A percentile compares a stretch with the other conserved stretches of the same genome.
These are phyloP conservation scores for Talaromyces pinophilus DNA, from an alignment of 2,329 filamentous ascomycete species.

Conservation along the genomic window DNA sequence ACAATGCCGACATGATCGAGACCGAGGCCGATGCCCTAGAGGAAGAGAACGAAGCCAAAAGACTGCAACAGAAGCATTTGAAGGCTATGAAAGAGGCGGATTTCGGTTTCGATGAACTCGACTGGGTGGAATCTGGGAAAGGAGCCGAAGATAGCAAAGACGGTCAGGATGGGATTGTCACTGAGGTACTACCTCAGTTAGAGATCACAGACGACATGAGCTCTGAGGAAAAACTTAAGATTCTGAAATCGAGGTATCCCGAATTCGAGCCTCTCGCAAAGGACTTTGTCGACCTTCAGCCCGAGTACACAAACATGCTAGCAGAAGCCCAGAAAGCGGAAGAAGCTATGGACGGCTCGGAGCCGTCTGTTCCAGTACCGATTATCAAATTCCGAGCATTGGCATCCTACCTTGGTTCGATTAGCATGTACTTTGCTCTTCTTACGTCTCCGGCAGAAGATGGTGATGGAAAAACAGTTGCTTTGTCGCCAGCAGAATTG, in stretches of 20 bases:
- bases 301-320: conserved; percentile 59
- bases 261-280: conserved; percentile 85
- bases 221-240: conserved; percentile 69
- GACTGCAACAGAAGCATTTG: conserved; percentile 87
- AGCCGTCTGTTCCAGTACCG: conserved; percentile 53
- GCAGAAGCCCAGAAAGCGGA: conserved; percentile 61
- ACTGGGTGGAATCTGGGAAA: conserved; percentile 68
- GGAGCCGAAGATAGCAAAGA: conserved; percentile 49
- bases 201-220: conserved; percentile 80
- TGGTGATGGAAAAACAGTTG: conserved; percentile 54
- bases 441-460: conserved; percentile 77
- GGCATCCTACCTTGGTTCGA: conserved; percentile 79
- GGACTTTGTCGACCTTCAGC: conserved; percentile 73
- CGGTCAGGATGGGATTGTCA: conserved; percentile 62
- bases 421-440: conserved; percentile 93
- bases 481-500: conserved; percentile 74
- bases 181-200: conserved; percentile 80
- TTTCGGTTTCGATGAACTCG: conserved; percentile 87
- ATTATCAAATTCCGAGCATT: conserved; percentile 76
- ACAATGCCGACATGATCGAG: conserved; percentile 77
- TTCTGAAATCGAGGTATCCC: conserved; percentile 80
- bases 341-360: conserved; percentile 40
- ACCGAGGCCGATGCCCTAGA: conserved; percentile 76
- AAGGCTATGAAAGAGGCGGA: conserved; percentile 87
- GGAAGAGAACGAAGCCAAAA: conserved; percentile 86